These are phyloP conservation scores for Dillenia turbinata DNA, from an alignment of 164 flowering plant species.

Conservation along the genomic window DNA sequence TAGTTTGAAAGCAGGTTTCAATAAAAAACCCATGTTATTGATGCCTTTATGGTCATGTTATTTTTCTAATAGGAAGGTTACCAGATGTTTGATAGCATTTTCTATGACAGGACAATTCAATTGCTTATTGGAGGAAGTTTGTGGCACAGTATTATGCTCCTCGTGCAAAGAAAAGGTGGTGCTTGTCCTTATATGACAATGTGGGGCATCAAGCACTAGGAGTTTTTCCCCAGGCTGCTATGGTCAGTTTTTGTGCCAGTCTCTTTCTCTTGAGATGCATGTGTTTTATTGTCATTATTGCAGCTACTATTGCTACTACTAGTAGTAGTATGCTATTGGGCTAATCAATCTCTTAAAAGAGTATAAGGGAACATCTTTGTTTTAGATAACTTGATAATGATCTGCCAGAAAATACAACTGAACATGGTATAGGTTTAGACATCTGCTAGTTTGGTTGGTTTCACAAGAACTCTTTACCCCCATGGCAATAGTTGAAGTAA, in stretches of 20 bases:
- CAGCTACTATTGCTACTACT: too few species aligned
- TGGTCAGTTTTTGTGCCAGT: constrained; percentile 42
- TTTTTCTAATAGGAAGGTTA: neutral
- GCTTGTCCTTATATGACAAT: constrained; percentile 85
- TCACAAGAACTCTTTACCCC: too few species aligned
- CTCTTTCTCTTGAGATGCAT: too few species aligned
- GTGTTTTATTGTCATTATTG: too few species aligned
- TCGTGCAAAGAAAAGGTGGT: constrained; percentile 97
- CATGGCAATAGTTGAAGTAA: too few species aligned
- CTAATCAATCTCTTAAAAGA: too few species aligned
- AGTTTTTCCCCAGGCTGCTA: constrained; percentile 89
- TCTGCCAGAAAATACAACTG: too few species aligned
- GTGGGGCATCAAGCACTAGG: constrained; percentile 93
- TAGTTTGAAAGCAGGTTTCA: neutral
- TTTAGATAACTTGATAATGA: too few species aligned
- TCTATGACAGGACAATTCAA: constrained; percentile 58
- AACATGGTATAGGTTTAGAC: too few species aligned
- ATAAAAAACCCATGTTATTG: neutral
- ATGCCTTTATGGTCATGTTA: neutral
- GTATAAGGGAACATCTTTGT: too few species aligned
- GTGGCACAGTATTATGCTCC: constrained; percentile 90
- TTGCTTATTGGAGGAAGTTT: constrained; percentile 93
- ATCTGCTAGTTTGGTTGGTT: too few species aligned
- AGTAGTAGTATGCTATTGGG: too few species aligned
- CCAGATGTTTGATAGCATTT: neutral